Evolutionary conservation across 345 rosid genomes (phyloP).

Genomic region (Dipteronia sinensis): DNA sequence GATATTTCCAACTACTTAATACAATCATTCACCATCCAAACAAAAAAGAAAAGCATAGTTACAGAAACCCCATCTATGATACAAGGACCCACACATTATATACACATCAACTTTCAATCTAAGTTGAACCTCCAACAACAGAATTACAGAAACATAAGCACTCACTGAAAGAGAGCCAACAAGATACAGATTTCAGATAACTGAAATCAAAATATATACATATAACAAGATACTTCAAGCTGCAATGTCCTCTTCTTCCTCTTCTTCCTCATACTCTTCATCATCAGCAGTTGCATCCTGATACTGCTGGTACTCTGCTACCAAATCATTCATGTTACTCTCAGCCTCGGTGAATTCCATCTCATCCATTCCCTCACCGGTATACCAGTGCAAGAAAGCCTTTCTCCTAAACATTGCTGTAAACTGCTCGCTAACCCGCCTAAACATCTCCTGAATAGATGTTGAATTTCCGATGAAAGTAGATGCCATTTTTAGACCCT

Average conservation of each 20-base stretch:
- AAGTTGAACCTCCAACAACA: not conserved
- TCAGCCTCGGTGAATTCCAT: conserved; percentile 36
- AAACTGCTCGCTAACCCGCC: conserved; percentile 34
- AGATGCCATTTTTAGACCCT: conserved; percentile 32
- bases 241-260: conserved; percentile 28
- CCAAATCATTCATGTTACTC: conserved; percentile 36
- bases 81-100: not conserved
- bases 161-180: conserved; percentile 14
- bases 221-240: conserved; percentile 10
- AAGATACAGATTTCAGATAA: conserved; percentile 20
- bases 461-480: conserved; percentile 35
- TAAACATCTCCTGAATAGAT: conserved; percentile 34
- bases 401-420: conserved; percentile 34
- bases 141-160: conserved; percentile 8
- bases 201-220: not conserved
- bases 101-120: conserved; percentile 8
- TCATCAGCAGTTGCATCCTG: conserved; percentile 35
- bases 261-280: conserved; percentile 28
- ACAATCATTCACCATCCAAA: too few species aligned
- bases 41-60: too few species aligned
- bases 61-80: not conserved
- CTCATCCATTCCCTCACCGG: conserved; percentile 35
- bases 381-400: conserved; percentile 37
- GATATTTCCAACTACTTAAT: too few species aligned
- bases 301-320: conserved; percentile 35